Percentiles rank a stretch among this genome's conserved stretches.
Evolutionary conservation across 2,329 filamentous ascomycete species (phyloP).

Genomic region (Pseudogymnoascus sp.): DNA sequence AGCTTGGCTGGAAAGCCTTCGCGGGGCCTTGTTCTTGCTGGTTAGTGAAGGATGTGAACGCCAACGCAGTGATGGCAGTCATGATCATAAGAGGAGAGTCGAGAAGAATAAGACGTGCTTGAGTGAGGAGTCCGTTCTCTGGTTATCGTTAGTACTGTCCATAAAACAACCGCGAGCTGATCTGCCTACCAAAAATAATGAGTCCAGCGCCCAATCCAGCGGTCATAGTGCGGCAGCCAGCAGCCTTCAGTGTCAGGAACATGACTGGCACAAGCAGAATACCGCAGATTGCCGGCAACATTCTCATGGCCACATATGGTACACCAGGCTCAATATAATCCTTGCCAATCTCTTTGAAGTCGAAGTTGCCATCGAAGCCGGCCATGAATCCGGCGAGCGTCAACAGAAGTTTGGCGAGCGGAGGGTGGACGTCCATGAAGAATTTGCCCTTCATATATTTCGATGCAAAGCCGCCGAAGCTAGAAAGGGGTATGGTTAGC

Average conservation of each 20-base stretch:
- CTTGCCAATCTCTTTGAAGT: constrained; percentile 99
- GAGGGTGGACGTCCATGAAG: constrained; percentile 99
- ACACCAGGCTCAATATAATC: constrained; percentile 93
- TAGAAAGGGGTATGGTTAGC: constrained; percentile 31
- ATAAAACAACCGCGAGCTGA: not conserved
- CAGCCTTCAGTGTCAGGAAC: constrained; percentile 87
- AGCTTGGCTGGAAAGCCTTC: constrained; percentile 78
- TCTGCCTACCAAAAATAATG: constrained; percentile 72
- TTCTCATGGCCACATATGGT: constrained; percentile 94
- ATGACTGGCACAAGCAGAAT: constrained; percentile 83
- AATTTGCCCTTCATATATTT: constrained; percentile 99
- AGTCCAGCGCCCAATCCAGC: constrained; percentile 74
- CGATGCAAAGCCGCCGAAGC: constrained; percentile 93
- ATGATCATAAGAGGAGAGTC: constrained; percentile 91
- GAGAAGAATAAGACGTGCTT: constrained; percentile 89
- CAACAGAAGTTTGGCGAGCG: constrained; percentile 91
- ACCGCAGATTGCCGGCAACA: constrained; percentile 84
- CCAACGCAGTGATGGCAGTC: constrained; percentile 81
- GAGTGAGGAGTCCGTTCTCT: constrained; percentile 94
- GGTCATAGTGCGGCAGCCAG: constrained; percentile 79
- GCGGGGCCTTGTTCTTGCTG: constrained; percentile 88
- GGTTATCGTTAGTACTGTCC: constrained; percentile 18
- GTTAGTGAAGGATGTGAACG: constrained; percentile 90
- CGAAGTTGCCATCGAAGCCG: constrained; percentile 90
- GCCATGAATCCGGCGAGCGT: constrained; percentile 90